Percentiles rank a stretch among this genome's conserved stretches.
Conservation (phyloP, 2,329 filamentous ascomycete genomes). For the Mycosphaerella sp. region DNA sequence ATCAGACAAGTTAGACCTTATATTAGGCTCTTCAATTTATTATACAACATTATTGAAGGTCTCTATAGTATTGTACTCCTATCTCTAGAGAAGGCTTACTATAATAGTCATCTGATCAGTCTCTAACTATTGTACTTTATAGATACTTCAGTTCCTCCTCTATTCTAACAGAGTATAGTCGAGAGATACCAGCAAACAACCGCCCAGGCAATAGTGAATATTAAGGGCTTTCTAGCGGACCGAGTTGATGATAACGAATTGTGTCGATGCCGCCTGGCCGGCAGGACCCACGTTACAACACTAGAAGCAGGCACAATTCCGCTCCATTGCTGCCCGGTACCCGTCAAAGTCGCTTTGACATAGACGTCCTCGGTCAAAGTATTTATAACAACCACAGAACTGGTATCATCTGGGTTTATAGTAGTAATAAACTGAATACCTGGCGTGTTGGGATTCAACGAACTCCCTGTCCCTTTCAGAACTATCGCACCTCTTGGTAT, state of each 20-base stretch:
- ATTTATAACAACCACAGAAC: constrained; percentile 13
- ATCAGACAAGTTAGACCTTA: no score
- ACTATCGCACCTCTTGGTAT: constrained; percentile 11
- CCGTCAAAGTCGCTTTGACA: constrained; percentile 5
- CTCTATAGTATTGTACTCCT: no score
- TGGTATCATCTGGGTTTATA: constrained; percentile 14
- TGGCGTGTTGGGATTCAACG: background rate
- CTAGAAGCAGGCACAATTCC: constrained; percentile 6
- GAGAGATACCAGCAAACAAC: no score
- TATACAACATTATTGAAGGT: no score
- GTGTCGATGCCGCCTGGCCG: background rate
- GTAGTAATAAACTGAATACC: constrained; percentile 11
- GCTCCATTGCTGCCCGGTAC: constrained; percentile 12
- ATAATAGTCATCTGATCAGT: no score
- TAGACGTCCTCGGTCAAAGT: constrained; percentile 4
- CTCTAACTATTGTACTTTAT: no score
- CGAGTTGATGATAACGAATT: background rate
- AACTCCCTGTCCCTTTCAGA: constrained; percentile 10
- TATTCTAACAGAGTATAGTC: no score
- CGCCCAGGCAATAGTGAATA: background rate
- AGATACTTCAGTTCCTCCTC: no score
- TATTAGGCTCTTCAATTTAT: no score
- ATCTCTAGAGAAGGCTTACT: no score
- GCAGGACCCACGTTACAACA: constrained; percentile 14
- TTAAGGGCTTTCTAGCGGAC: background rate